Conservation (phyloP, 1,284 basidiomycete species). For the Ustilago nuda region DNA sequence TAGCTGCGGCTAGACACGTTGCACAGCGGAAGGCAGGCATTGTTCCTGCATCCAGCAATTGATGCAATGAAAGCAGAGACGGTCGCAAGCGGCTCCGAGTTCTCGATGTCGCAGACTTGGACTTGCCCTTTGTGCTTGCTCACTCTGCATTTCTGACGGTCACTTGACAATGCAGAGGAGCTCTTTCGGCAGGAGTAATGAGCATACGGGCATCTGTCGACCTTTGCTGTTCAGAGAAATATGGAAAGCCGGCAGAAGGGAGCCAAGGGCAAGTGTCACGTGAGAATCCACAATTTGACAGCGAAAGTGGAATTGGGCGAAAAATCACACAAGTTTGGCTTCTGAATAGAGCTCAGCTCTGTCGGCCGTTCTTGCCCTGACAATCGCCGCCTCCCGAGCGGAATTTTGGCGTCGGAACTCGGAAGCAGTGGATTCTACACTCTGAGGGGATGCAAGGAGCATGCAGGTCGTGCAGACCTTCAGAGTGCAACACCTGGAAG, state of each 20-base stretch:
- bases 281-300: conserved; percentile 4
- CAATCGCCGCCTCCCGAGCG: conserved; percentile 5
- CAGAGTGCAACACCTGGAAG: neutral
- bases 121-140: neutral
- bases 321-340: neutral
- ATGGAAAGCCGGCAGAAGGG: neutral
- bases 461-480: conserved; percentile 6
- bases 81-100: conserved; percentile 6
- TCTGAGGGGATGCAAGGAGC: neutral
- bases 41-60: conserved; percentile 1
- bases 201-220: conserved; percentile 14
- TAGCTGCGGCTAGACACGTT: neutral
- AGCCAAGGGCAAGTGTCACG: conserved; percentile 1
- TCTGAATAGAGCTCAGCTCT: neutral
- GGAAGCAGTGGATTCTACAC: conserved; percentile 25
- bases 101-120: neutral
- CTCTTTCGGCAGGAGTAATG: neutral
- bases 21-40: conserved; percentile 1
- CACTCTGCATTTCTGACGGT: neutral
- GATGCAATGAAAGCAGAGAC: neutral
- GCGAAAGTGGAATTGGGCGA: conserved; percentile 6
- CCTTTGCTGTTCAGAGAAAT: conserved; percentile 4
- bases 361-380: neutral
- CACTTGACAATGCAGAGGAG: neutral
- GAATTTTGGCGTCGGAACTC: conserved; percentile 16